These are phyloP conservation scores for Sugiyamaella paludigena DNA, from an alignment of 1,139 yeast genomes.

Conservation along the genomic window DNA sequence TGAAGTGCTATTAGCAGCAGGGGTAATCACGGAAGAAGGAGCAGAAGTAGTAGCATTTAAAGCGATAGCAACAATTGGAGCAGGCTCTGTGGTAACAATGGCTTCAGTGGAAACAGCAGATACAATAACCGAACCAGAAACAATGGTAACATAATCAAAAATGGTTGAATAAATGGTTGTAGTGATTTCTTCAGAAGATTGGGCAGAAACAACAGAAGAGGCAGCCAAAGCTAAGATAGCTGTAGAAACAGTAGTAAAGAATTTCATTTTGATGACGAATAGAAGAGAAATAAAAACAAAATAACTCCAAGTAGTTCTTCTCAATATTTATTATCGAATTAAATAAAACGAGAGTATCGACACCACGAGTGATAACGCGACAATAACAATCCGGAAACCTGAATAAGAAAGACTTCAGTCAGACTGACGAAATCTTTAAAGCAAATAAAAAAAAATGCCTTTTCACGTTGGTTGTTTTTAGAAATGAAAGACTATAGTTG, in stretches of 20 bases:
- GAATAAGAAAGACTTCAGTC: no score
- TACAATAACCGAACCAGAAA: conserved; percentile 13
- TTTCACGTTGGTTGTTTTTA: not conserved
- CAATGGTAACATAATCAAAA: conserved; percentile 27
- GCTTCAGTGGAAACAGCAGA: conserved; percentile 20
- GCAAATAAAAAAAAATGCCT: no score
- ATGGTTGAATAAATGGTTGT: conserved; percentile 29
- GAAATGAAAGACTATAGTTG: not conserved
- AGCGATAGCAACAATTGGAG: conserved; percentile 18
- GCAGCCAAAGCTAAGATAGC: conserved; percentile 11
- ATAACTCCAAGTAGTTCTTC: no score
- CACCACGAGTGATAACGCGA: no score
- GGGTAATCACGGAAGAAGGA: conserved; percentile 5
- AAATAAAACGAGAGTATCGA: no score
- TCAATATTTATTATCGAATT: no score
- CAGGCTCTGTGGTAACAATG: conserved; percentile 17
- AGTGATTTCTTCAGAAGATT: conserved; percentile 20
- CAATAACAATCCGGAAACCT: no score
- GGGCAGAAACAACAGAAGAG: conserved; percentile 13
- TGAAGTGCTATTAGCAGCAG: conserved; percentile 7
- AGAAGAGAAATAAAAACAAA: no score
- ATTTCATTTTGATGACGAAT: conserved; percentile 6
- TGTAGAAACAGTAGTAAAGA: conserved; percentile 4
- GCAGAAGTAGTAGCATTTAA: conserved; percentile 17
- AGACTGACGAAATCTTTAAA: no score